Base-by-base conservation (phyloP, 129 eudicot species). In the Flaveria robusta region DNA sequence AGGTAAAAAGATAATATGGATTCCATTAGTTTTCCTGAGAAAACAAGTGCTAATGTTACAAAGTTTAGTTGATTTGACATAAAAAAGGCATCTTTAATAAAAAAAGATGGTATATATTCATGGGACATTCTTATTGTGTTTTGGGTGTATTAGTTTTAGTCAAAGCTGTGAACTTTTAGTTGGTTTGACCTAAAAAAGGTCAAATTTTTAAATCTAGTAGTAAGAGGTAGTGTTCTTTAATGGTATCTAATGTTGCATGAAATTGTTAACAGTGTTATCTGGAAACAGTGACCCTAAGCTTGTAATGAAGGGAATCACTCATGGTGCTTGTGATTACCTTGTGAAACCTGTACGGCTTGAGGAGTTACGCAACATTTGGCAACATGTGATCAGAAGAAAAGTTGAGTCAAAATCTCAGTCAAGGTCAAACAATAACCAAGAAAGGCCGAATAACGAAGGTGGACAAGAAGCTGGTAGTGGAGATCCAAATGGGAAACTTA, bases 331-430 rank as follows among this genome's bases (percentile, higher is more conserved):
- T 55, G 96, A 94, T 76, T 94, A 94, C 79, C 84, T 94, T 81
- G 93, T 94, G 81, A 94, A 94, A 70, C 99, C 99, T 7, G 89
- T 94, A 64, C 87, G 99, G 15, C 77, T 94, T 41, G 99, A 94
- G 85, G 99, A 94, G 82, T 84, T 94, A 52, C 88, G 89, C 85
- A 94, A 94, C 66, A 89, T 94, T 68, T 94, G 99, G 99, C 99
- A 94, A 71, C 99, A 94, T 45, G 99, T 94, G 39, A 58, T 91
- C 23, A 80, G 99, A 81, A 86, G 68, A 77, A 93, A 93, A 83
- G 65, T 77, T 1, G 96, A 91, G 22, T 52, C 93, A 14, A 87
- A 87, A 64, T 77, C 84, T 45, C 96, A 76, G 64, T 82, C 84
- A 74, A 87, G 74, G 60, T 70, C 86, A 5, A 76, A 71, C 72